Conservation (phyloP, 140 eudicot species). For the Flaveria floridana region DNA sequence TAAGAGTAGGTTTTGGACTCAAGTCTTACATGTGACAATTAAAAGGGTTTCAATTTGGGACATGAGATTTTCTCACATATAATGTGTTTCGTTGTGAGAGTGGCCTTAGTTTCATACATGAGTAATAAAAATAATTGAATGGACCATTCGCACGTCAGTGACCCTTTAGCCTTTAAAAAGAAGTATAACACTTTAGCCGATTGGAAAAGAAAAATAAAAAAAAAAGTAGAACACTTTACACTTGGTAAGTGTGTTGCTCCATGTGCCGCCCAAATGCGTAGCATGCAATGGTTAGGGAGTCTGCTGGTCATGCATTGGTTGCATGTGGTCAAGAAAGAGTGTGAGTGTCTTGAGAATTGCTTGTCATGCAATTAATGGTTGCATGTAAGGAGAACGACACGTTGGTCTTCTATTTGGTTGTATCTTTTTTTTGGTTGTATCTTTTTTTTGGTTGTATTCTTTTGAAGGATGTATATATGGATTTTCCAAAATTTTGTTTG, state of each 20-base stretch:
- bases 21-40: too few species aligned
- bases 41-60: too few species aligned
- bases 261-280: neutral
- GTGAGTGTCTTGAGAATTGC: neutral
- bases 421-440: neutral
- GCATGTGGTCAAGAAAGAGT: neutral
- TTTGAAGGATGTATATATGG: neutral
- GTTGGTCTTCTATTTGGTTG: neutral
- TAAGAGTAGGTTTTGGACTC: too few species aligned
- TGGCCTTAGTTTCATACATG: too few species aligned
- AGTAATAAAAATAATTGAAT: too few species aligned
- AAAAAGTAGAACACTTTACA: neutral
- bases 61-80: too few species aligned
- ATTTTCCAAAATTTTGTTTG: too few species aligned
- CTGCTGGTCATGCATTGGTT: slow-evolving; percentile 15
- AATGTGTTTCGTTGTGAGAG: too few species aligned
- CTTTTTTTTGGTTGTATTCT: neutral
- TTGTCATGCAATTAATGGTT: neutral
- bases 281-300: slow-evolving; percentile 3
- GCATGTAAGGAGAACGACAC: neutral
- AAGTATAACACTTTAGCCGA: neutral
- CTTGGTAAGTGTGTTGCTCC: neutral
- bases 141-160: too few species aligned
- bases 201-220: neutral
- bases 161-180: neutral